A percentile compares a stretch with the other conserved stretches of the same genome.
Evolutionary conservation across 2,329 filamentous ascomycete genomes (phyloP).

Genomic region (Chalaropsis ovoidea): DNA sequence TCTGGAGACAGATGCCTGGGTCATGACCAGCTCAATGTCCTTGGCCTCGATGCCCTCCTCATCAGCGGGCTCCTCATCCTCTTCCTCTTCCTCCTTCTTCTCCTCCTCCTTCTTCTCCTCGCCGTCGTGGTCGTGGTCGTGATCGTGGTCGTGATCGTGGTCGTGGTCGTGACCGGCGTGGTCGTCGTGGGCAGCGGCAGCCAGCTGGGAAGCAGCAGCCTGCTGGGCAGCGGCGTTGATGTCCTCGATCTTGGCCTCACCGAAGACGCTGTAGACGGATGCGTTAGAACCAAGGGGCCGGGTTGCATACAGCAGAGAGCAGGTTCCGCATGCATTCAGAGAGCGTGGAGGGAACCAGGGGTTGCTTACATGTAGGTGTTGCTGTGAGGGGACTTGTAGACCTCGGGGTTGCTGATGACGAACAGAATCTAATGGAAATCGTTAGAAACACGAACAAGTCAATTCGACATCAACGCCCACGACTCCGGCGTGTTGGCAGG

Average conservation of each 20-base stretch:
- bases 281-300: background rate
- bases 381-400: slow-evolving; percentile 98
- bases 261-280: slow-evolving; percentile 67
- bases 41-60: slow-evolving; percentile 92
- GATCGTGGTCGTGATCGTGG: slow-evolving; percentile 54
- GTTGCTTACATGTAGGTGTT: slow-evolving; percentile 95
- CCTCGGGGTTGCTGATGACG: slow-evolving; percentile 98
- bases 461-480: no score
- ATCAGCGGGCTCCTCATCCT: slow-evolving; percentile 92
- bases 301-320: background rate
- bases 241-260: slow-evolving; percentile 99
- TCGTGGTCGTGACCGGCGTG: slow-evolving; percentile 58
- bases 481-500: no score
- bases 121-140: slow-evolving; percentile 53
- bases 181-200: slow-evolving; percentile 54
- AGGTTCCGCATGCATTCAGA: background rate
- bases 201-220: slow-evolving; percentile 89
- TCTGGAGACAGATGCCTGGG: slow-evolving; percentile 88
- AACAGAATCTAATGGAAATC: slow-evolving; percentile 76
- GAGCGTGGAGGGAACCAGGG: background rate
- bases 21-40: slow-evolving; percentile 99
- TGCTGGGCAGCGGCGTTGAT: slow-evolving; percentile 97
- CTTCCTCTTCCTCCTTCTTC: slow-evolving; percentile 76
- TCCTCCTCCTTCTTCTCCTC: slow-evolving; percentile 85
- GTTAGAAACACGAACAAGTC: slow-evolving; percentile 9